phyloP scores from a whole-genome alignment of 176 grass and related monocot genomes.

The Avena eriantha region DNA sequence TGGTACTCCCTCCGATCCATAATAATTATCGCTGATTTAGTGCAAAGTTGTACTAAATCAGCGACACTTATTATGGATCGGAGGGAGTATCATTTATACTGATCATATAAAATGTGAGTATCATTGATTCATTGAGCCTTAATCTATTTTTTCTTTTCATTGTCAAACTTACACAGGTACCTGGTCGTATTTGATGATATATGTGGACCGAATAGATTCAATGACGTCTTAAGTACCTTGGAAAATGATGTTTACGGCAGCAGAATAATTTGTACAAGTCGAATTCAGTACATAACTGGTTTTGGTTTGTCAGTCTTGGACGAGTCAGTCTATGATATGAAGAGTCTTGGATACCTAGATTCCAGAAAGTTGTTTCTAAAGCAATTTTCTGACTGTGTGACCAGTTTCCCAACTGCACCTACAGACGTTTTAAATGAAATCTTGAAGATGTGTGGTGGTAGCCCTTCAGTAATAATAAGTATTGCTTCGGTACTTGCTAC shows the following conservation, averaged over 20 bases:
- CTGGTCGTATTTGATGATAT: slow-evolving; percentile 24
- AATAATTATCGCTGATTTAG: too few relatives aligned
- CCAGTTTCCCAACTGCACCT: not conserved
- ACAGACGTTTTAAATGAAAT: not conserved
- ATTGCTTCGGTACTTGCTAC: slow-evolving; percentile 1
- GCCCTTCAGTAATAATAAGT: slow-evolving; percentile 6
- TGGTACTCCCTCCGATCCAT: too few relatives aligned
- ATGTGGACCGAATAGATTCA: not conserved
- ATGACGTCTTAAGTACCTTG: not conserved
- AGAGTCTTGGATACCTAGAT: not conserved
- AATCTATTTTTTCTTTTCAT: too few relatives aligned
- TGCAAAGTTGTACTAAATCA: too few relatives aligned
- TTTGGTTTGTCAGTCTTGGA: not conserved
- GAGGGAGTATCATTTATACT: too few relatives aligned
- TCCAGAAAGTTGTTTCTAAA: not conserved
- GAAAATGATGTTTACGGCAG: not conserved
- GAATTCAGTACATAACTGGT: not conserved
- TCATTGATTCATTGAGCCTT: too few relatives aligned
- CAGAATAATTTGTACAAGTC: slow-evolving; percentile 23
- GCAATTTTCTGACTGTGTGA: not conserved
- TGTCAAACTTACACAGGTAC: not conserved
- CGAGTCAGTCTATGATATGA: not conserved
- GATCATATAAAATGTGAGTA: too few relatives aligned
- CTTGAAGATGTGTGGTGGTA: slow-evolving; percentile 3
- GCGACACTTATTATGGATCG: too few relatives aligned